Base-by-base conservation (phyloP, 352 stramenopile genomes). In the Aphanomyces cochlioides region DNA sequence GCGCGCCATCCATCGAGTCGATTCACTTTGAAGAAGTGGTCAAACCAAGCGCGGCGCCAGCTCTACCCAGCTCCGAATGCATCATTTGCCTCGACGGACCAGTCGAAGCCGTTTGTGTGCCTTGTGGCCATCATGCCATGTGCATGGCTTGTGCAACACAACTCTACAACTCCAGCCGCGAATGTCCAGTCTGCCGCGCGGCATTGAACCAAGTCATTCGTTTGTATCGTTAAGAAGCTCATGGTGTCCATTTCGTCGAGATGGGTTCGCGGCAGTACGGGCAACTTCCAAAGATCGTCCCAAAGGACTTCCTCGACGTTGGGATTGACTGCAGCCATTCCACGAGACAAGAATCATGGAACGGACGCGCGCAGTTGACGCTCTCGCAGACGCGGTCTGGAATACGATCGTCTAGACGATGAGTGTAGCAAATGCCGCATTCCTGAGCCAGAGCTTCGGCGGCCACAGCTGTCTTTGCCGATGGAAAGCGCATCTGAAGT, bases 371-470 rank as follows among this genome's bases (percentile, higher is more conserved):
- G 76, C 90, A 97, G 43, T 83, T 91, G 13, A 57, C 19, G 40
- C 96, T 95, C 56, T 96, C 89, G 59, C 90, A 97, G 47, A 96
- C 66, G 47, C 84, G 78, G 60, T 97, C 89, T 2, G 90, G 90
- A 56, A 95, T 89, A 37, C 74, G 66, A 21, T 73, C 81, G 60
- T 73, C 81, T 10, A 90, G 72, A 0, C 85, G 83, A 59, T 95
- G 95, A 69, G 77, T 86, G 72, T 96, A 96, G 76, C 90, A 96
- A 69, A 96, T 96, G 45, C 90, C 90, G 56, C 90, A 96, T 73
- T 97, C 90, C 17, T 89, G 66, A 3, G 82, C 82, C 69, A 95
- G 94, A 48, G 92, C 82, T 5, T 93, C 82, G 0, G 68, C 54
- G 37, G 79, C 78, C 8, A 75, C 77, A 8, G 75, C 78, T 56